Conservation (phyloP, 2,329 filamentous ascomycete species). For the Dactylonectria macrodidyma region DNA sequence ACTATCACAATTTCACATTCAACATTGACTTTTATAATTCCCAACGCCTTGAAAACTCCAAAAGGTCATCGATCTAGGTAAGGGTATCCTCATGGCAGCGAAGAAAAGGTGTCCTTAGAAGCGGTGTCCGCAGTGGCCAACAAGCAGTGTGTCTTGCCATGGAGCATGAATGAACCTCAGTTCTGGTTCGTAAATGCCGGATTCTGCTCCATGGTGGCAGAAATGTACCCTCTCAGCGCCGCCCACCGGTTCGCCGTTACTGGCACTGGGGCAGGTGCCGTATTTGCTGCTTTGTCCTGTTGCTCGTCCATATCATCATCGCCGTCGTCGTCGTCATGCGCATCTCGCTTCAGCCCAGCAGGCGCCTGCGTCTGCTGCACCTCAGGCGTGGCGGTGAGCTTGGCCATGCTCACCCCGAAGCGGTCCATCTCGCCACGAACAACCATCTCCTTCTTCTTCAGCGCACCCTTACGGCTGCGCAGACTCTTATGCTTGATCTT, state of each 20-base stretch:
- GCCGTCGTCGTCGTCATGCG: constrained; percentile 34
- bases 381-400: constrained; percentile 67
- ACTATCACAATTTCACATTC: too few species aligned
- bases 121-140: background rate
- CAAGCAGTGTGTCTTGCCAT: too few species aligned
- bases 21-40: too few species aligned
- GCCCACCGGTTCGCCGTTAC: constrained; percentile 79
- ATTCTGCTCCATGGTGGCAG: constrained; percentile 90
- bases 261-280: constrained; percentile 35
- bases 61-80: too few species aligned
- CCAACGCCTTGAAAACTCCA: too few species aligned
- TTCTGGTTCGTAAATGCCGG: constrained; percentile 72
- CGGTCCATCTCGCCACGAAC: constrained; percentile 86
- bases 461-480: constrained; percentile 81
- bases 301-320: constrained; percentile 27
- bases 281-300: constrained; percentile 18
- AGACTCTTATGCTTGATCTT: constrained; percentile 83
- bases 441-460: constrained; percentile 86
- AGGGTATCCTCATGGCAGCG: too few species aligned
- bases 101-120: too few species aligned
- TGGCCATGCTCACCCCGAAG: constrained; percentile 87
- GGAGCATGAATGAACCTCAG: constrained; percentile 13
- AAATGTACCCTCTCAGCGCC: constrained; percentile 86
- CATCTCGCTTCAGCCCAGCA: constrained; percentile 26
- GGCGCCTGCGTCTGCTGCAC: constrained; percentile 31